Percentiles rank a stretch among this genome's conserved stretches.
Conservation (phyloP, 2,329 filamentous ascomycete species). For the Lecanosticta acicola region DNA sequence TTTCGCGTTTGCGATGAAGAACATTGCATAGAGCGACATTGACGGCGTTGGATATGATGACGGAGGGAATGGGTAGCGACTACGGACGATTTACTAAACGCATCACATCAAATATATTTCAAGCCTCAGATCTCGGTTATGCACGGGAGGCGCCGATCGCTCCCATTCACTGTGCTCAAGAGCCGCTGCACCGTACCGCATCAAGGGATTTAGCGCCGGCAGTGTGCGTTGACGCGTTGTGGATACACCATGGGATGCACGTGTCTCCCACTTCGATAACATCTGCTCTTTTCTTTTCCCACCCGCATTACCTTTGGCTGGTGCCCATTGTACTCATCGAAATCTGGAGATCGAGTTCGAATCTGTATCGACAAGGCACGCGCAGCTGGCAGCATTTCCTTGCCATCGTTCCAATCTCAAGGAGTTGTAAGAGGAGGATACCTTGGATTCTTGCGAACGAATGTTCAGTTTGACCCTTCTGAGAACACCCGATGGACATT, state of each 20-base stretch:
- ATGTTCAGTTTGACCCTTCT: too few species aligned
- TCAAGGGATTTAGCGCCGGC: background rate
- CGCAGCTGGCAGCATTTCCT: too few species aligned
- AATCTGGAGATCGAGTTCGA: too few species aligned
- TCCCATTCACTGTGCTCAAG: background rate
- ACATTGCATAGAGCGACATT: conserved; percentile 3
- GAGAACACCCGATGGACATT: too few species aligned
- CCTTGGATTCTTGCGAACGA: too few species aligned
- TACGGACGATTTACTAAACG: background rate
- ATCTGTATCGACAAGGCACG: too few species aligned
- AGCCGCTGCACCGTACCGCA: background rate
- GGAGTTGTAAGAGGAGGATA: too few species aligned
- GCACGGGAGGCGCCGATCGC: background rate
- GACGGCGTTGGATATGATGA: background rate
- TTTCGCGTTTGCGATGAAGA: conserved; percentile 41
- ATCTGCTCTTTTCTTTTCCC: background rate
- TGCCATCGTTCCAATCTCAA: too few species aligned
- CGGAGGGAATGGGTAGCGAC: background rate
- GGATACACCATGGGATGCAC: background rate
- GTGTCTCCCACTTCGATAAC: background rate
- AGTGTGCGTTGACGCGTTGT: background rate
- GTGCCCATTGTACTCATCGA: too few species aligned
- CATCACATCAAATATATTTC: background rate
- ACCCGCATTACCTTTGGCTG: too few species aligned
- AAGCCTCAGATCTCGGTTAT: background rate